Base-by-base conservation (phyloP, 345 rosid genomes). In the Ceriops zippeliana region DNA sequence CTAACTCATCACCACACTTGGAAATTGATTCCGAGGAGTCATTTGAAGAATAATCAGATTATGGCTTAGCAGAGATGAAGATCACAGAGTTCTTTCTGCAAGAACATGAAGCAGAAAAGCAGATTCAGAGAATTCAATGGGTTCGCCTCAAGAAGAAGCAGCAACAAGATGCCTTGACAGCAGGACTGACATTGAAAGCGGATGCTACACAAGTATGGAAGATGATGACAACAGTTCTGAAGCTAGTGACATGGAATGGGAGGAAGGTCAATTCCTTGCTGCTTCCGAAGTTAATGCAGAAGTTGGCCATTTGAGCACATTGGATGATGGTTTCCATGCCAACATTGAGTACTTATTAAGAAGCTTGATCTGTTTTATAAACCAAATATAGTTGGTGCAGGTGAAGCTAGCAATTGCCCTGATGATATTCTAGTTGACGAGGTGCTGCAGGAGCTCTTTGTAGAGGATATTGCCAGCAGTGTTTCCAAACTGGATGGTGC, bases 201-300 rank as follows among this genome's bases (percentile, higher is more conserved):
- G 73, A 70, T 31, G 57, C 52, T 27, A 54, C 2, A 66, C 60
- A 34, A 75, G 70, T 66, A 52, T 35, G 37, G 70, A 79, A 61
- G 74, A 35, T 42, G 69, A 68, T 17, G 74, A 65, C 6, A 31
- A 35, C 66, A 34, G 30, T 60, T 77, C 79, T 67, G 81, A 83
- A 46, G 69, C 52, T 65, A 67, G 68, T 47, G 84, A 61, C 54
- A 83, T 81, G 87, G 96, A 82, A 51, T 83, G 86, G 90, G 86
- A 80, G 47, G 86, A 73, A 32, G 79, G 65, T 8, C 70, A 30
- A 7, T 65, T 42, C 66, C 68, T 34, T 34, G 35, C 77, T 26
- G 51, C 52, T 42, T 62, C 67, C 26, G 80, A 73, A 63, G 27
- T 56, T 20, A 78, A 69, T 27, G 15, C 52, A 59, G 86, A 64